Conservation (phyloP, 768 basidiomycete genomes). For the Russula griseocarnosa region DNA sequence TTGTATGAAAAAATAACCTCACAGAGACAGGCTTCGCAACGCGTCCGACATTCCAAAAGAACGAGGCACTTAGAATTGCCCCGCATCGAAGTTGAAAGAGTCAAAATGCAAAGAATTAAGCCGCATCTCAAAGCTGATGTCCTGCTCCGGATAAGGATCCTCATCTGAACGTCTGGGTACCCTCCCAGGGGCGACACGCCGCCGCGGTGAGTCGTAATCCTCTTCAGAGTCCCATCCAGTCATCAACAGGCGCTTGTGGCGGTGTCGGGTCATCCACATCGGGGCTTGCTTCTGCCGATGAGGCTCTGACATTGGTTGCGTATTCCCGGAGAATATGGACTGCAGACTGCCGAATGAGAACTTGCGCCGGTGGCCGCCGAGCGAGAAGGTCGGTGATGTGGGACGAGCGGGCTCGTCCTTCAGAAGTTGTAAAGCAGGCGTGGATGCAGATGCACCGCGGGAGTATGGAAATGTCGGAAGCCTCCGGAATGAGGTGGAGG, state of each 20-base stretch:
- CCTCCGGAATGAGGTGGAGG: conserved; percentile 4
- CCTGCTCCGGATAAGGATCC: conserved; percentile 28
- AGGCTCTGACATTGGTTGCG: conserved; percentile 21
- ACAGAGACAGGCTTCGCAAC: conserved; percentile 7
- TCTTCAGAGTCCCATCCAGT: conserved; percentile 22
- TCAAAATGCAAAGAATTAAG: conserved; percentile 75
- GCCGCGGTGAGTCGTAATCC: conserved; percentile 24
- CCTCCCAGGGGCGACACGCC: conserved; percentile 7
- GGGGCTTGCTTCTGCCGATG: not conserved
- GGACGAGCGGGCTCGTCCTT: conserved; percentile 12
- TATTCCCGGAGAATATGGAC: conserved; percentile 32
- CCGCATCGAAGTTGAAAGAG: conserved; percentile 60
- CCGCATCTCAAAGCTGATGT: conserved; percentile 57
- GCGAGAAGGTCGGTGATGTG: conserved; percentile 30
- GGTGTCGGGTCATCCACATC: not conserved
- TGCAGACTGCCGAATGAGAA: conserved; percentile 37
- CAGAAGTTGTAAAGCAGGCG: conserved; percentile 20
- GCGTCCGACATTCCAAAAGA: not conserved
- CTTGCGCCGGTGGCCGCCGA: conserved; percentile 33
- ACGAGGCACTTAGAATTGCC: conserved; percentile 43
- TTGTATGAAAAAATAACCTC: conserved; percentile 1
- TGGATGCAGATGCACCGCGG: conserved; percentile 14
- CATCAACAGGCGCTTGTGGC: conserved; percentile 14
- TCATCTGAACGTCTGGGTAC: not conserved
- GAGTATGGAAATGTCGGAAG: conserved; percentile 20